Conservation (phyloP, 2,329 filamentous ascomycete species). For the Monosporascus sp. region DNA sequence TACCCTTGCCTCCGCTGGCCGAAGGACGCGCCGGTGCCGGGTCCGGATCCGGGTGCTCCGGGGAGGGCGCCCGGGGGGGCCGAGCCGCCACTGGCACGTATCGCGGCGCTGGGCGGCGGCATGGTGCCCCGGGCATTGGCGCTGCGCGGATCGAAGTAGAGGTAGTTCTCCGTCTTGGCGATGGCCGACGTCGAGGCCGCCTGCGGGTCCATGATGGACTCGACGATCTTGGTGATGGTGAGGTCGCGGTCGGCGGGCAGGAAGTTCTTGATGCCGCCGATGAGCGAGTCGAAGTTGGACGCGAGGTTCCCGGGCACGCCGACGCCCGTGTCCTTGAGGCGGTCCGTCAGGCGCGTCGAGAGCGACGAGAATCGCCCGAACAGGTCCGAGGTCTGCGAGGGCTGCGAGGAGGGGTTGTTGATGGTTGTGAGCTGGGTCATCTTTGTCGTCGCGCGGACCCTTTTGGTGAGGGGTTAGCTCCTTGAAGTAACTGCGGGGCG, state of each 20-base stretch:
- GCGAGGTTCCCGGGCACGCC: conserved; percentile 60
- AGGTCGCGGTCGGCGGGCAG: conserved; percentile 93
- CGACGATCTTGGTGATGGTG: conserved; percentile 95
- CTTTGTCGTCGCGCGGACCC: conserved; percentile 87
- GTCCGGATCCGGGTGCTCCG: conserved; percentile 40
- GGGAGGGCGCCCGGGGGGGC: conserved; percentile 37
- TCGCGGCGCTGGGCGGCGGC: conserved; percentile 64
- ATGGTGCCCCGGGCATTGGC: conserved; percentile 90
- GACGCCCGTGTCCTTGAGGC: conserved; percentile 83
- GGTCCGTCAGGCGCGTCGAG: conserved; percentile 85
- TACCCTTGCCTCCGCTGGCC: conserved; percentile 87
- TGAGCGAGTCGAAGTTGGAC: conserved; percentile 86
- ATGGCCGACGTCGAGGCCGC: conserved; percentile 87
- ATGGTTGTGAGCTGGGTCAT: conserved; percentile 97
- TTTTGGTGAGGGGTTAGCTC: conserved; percentile 28
- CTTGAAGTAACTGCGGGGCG: not conserved
- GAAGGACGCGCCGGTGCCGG: conserved; percentile 76
- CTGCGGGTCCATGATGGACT: conserved; percentile 94
- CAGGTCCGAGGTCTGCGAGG: conserved; percentile 64
- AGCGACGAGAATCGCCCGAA: conserved; percentile 93
- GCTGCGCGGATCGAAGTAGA: conserved; percentile 94
- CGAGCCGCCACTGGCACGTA: conserved; percentile 37
- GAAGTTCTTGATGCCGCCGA: conserved; percentile 96
- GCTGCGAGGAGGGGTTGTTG: conserved; percentile 63
- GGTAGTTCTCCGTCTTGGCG: conserved; percentile 90